Evolutionary conservation across 192 early-diverging fungal species (phyloP), one percentile per base, ranked within the genome.

Genomic region (Backusella macrospora): DNA sequence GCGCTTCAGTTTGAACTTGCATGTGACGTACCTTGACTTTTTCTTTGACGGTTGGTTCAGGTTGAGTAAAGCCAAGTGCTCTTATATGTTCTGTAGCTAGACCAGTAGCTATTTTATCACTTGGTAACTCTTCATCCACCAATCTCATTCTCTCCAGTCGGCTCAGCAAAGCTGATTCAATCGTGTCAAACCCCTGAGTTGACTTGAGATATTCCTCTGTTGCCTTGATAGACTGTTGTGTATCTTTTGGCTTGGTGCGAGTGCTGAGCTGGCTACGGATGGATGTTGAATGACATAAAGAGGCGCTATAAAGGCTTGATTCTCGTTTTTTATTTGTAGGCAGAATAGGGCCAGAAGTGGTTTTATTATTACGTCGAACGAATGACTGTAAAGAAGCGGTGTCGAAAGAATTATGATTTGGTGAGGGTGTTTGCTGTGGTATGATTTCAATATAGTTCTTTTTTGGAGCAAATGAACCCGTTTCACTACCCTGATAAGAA

Each of bases 1-100:
- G 39, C 15, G 21, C 14, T 34, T 71, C 47, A n/a, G 78, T 79
- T 63, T 80, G 78, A 9, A 80, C 78, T 46, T 80, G 78, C 37
- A 75, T 66, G 45, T 80, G 78, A 23, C 76, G 70, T 26, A 73
- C 47, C 6, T 72, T 66, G 15, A 63, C 42, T 44, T 29, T 47
- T 16, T 42, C 29, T 43, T 43, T 43, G 29, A 29, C 12, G 29
- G n/a, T 9, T 52, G 39, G 29, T 12, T 45, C 67, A 55, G 69
- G 34, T 10, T 63, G 67, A 16, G 77, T 70, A 9, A 66, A 42
- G 39, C 59, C 55, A 62, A 81, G 52, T n/a, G 79, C 79, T 13
- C 72, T 55, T 39, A 76, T 48, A 46, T 77, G 80, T 44, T 77
- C 76, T 18, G 63, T 42, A 9, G 73, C 73, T 26, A 77, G 44